Evolutionary conservation across 495 filamentous ascomycete species (phyloP).

Genomic region (Penicillium bialowiezense): DNA sequence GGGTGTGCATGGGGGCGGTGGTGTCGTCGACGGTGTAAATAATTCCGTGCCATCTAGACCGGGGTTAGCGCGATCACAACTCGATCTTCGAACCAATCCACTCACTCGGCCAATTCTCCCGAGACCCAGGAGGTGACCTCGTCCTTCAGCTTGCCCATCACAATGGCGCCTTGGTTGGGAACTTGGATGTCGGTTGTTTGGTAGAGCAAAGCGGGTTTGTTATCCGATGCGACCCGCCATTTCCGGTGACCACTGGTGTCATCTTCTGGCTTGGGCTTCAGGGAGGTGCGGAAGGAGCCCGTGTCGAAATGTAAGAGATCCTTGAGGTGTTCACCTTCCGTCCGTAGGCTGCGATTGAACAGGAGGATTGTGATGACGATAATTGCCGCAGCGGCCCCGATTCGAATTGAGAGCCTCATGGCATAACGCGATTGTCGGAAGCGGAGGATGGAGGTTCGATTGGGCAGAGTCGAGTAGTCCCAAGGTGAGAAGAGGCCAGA

Average conservation of each 20-base stretch:
- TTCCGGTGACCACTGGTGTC: conserved; percentile 13
- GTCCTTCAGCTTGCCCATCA: conserved; percentile 37
- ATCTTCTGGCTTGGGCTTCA: conserved; percentile 17
- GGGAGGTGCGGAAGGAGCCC: conserved; percentile 16
- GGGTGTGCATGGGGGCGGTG: conserved; percentile 34
- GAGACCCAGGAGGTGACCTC: conserved; percentile 44
- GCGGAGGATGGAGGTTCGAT: neutral
- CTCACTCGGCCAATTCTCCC: conserved; percentile 40
- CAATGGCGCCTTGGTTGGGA: conserved; percentile 40
- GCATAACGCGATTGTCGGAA: conserved; percentile 31
- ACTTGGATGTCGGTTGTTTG: conserved; percentile 34
- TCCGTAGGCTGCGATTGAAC: conserved; percentile 31
- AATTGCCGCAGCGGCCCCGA: conserved; percentile 32
- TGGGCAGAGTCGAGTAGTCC: neutral
- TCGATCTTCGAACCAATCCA: neutral
- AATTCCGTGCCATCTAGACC: conserved; percentile 39
- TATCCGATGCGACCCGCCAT: conserved; percentile 22
- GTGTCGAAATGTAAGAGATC: conserved; percentile 33
- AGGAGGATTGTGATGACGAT: conserved; percentile 35
- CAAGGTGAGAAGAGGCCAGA: conserved; percentile 6
- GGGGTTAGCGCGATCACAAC: neutral
- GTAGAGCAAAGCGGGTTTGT: conserved; percentile 15
- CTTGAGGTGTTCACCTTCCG: conserved; percentile 22
- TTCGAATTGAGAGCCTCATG: conserved; percentile 41
- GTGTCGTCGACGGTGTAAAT: conserved; percentile 47